These are phyloP conservation scores for Boletellus emodensis DNA, from an alignment of 768 basidiomycete species.

Conservation along the genomic window DNA sequence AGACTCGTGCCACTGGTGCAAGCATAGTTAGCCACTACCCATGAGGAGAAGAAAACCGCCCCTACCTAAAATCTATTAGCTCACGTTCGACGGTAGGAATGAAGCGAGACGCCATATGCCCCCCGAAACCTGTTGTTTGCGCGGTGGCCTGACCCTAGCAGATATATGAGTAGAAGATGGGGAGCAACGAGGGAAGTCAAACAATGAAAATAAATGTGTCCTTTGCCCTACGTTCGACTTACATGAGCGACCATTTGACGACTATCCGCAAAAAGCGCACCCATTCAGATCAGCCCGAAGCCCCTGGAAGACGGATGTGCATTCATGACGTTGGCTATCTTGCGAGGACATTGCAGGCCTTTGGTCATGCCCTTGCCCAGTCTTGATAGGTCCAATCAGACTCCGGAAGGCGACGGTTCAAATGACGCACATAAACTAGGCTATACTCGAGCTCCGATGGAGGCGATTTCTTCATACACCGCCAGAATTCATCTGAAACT, in stretches of 20 bases:
- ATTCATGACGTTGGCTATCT: background rate
- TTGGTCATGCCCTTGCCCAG: slow-evolving; percentile 6
- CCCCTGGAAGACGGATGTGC: background rate
- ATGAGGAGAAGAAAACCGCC: too few species aligned
- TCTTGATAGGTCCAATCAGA: background rate
- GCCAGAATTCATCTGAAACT: background rate
- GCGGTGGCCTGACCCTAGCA: slow-evolving; percentile 9
- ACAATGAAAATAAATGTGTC: slow-evolving; percentile 81
- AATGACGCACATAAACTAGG: slow-evolving; percentile 7
- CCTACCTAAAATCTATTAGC: background rate
- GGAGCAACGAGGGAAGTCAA: slow-evolving; percentile 14
- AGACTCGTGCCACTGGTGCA: too few species aligned
- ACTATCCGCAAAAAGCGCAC: background rate
- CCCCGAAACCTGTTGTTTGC: slow-evolving; percentile 11
- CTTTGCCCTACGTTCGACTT: slow-evolving; percentile 33
- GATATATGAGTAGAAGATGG: background rate
- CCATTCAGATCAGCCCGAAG: slow-evolving; percentile 13
- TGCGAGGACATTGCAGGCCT: background rate
- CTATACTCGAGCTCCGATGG: slow-evolving; percentile 2
- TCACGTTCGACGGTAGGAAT: slow-evolving; percentile 13
- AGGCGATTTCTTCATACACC: slow-evolving; percentile 1
- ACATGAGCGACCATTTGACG: background rate
- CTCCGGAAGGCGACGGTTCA: too few species aligned
- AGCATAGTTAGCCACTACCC: too few species aligned
- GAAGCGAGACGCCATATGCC: slow-evolving; percentile 8